Evolutionary conservation across 495 filamentous ascomycete genomes (phyloP).

Genomic region (Aspergillus diversus): DNA sequence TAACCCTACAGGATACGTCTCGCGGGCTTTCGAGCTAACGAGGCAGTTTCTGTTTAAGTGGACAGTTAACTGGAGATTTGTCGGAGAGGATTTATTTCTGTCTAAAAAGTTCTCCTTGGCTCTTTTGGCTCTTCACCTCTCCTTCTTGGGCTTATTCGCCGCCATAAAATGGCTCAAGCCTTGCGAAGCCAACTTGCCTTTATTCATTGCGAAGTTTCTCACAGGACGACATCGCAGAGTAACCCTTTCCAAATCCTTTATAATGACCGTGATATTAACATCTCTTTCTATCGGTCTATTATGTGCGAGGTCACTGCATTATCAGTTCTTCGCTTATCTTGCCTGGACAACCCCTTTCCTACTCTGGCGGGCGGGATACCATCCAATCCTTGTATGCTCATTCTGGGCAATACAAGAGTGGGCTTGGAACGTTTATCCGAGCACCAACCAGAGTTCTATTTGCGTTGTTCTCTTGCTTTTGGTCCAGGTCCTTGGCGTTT

Average conservation of each 20-base stretch:
- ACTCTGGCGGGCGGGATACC: constrained; percentile 78
- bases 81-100: constrained; percentile 80
- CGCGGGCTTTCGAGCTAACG: constrained; percentile 84
- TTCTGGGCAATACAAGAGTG: constrained; percentile 89
- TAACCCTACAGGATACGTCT: constrained; percentile 72
- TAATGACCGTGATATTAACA: constrained; percentile 77
- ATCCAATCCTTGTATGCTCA: constrained; percentile 69
- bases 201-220: constrained; percentile 55
- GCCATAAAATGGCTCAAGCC: constrained; percentile 60
- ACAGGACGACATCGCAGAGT: constrained; percentile 58
- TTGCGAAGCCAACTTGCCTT: constrained; percentile 45
- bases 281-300: constrained; percentile 85
- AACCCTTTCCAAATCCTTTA: constrained; percentile 70
- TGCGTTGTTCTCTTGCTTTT: constrained; percentile 74
- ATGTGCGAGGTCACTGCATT: constrained; percentile 90
- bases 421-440: constrained; percentile 98
- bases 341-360: constrained; percentile 92
- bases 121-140: constrained; percentile 70
- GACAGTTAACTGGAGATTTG: constrained; percentile 98
- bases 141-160: constrained; percentile 64
- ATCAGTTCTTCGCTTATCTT: constrained; percentile 95
- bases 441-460: constrained; percentile 75
- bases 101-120: constrained; percentile 70
- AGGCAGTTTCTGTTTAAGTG: constrained; percentile 93
- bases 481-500: constrained; percentile 58